Percentiles rank a stretch among this genome's conserved stretches.
Evolutionary conservation across 106 monocot genomes (phyloP).

Genomic region (Ottelia alismoides): DNA sequence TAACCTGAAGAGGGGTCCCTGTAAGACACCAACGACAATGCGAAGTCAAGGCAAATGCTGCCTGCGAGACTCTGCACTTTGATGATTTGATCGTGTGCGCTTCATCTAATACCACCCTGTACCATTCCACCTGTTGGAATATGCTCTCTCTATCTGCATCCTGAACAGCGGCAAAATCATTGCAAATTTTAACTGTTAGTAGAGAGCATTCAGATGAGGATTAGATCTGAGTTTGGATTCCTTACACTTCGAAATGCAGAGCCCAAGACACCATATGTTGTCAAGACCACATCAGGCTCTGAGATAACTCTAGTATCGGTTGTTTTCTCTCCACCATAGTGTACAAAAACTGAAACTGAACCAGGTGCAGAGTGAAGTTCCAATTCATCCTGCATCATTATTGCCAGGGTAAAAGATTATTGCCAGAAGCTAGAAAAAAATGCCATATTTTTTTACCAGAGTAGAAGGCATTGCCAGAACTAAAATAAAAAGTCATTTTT

Average conservation of each 20-base stretch:
- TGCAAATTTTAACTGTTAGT: too few species aligned
- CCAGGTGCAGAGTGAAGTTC: slow-evolving; percentile 62
- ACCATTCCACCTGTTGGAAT: slow-evolving; percentile 68
- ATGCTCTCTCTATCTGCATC: slow-evolving; percentile 27
- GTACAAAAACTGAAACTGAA: slow-evolving; percentile 64
- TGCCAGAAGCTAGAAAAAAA: too few species aligned
- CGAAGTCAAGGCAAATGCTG: slow-evolving; percentile 49
- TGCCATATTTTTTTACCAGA: too few species aligned
- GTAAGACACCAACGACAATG: slow-evolving; percentile 87
- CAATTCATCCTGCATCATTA: slow-evolving; percentile 54
- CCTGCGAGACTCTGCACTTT: slow-evolving; percentile 52
- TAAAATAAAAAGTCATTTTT: too few species aligned
- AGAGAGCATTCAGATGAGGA: too few species aligned
- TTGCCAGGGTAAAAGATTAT: too few species aligned
- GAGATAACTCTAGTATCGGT: slow-evolving; percentile 36
- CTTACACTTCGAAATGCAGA: slow-evolving; percentile 49
- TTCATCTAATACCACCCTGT: slow-evolving; percentile 81
- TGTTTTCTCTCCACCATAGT: slow-evolving; percentile 76
- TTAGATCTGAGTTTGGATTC: too few species aligned
- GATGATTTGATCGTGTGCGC: slow-evolving; percentile 82
- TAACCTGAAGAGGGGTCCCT: slow-evolving; percentile 84
- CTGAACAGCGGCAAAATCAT: too few species aligned
- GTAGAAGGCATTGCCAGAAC: too few species aligned
- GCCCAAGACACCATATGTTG: slow-evolving; percentile 71
- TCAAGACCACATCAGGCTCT: slow-evolving; percentile 60